Conservation (phyloP, 106 monocot species). For the Dendrobium huoshanense region DNA sequence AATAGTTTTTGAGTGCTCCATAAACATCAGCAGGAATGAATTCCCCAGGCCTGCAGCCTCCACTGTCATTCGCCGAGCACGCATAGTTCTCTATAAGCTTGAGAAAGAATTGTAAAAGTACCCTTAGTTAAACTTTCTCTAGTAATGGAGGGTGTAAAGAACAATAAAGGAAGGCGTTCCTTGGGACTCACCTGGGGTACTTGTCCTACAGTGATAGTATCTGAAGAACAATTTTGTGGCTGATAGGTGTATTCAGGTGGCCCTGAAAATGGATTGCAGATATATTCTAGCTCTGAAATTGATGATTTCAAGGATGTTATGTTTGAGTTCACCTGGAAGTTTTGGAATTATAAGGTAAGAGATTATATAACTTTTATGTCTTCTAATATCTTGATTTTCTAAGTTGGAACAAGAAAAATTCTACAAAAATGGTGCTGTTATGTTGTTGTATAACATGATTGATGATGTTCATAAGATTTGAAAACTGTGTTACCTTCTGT, state of each 20-base stretch:
- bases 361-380: not conserved
- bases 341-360: not conserved
- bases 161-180: not conserved
- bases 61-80: slow-evolving; percentile 25
- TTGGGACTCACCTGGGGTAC: slow-evolving; percentile 55
- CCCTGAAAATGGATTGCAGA: slow-evolving; percentile 91
- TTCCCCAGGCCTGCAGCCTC: slow-evolving; percentile 30
- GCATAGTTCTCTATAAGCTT: slow-evolving; percentile 58
- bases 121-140: not conserved
- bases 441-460: too few relatives aligned
- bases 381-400: not conserved
- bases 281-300: slow-evolving; percentile 24
- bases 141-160: not conserved
- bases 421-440: not conserved
- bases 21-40: slow-evolving; percentile 46
- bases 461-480: too few relatives aligned
- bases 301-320: slow-evolving; percentile 37
- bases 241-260: slow-evolving; percentile 78
- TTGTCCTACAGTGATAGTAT: slow-evolving; percentile 63
- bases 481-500: slow-evolving; percentile 42
- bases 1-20: slow-evolving; percentile 26
- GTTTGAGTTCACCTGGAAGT: slow-evolving; percentile 70
- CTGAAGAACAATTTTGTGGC: slow-evolving; percentile 61
- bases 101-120: not conserved
- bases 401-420: not conserved